Evolutionary conservation across 768 basidiomycete species (phyloP), one percentile per base, ranked within the genome.

Genomic region (Holtermanniella nyarrowii): DNA sequence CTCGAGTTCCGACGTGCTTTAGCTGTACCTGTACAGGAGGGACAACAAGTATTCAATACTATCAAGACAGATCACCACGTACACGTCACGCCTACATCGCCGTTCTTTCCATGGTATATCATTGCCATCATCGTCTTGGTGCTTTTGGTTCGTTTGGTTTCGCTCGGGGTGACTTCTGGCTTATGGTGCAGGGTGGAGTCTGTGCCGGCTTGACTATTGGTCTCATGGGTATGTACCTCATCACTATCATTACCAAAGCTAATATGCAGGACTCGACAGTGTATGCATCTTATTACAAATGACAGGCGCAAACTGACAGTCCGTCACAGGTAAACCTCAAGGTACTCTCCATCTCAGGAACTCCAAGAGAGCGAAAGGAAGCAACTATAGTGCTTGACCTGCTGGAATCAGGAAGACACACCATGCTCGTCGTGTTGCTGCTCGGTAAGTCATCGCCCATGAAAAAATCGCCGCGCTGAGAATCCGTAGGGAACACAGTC

Each of bases 341-440:
- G 40, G 65, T 66, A n/a, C 50, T 66, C 7, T 47, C 53, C n/a
- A 48, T 60, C 23, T 51, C 65, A 3, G 65, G 65, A 10, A 66
- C 65, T n/a, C 43, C 44, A 2, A 56, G 55, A 22, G 62, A 66
- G 42, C 31, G 49, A 26, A 47, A 25, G 21, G 60, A 61, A 45
- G 65, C 65, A 5, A 58, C 62, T 1, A 61, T 52, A 49, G 65
- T 66, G 5, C 48, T 66, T 2, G 45, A 53, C 13, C 46, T 66
- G 31, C 42, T 66, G 18, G 46, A 53, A 11, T 37, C 50, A n/a
- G 65, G 65, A 14, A 58, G 59, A 48, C 65, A 66, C 53, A 63
- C 62, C 3, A 63, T 66, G 52, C 55, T 66, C 3, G 65, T 66
- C 1, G 62, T 66, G 14, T 43, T 66, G 7, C 46, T 66, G 16